Base-by-base conservation (phyloP, 805 yeast species). In the Teunomyces aglyptinius region DNA sequence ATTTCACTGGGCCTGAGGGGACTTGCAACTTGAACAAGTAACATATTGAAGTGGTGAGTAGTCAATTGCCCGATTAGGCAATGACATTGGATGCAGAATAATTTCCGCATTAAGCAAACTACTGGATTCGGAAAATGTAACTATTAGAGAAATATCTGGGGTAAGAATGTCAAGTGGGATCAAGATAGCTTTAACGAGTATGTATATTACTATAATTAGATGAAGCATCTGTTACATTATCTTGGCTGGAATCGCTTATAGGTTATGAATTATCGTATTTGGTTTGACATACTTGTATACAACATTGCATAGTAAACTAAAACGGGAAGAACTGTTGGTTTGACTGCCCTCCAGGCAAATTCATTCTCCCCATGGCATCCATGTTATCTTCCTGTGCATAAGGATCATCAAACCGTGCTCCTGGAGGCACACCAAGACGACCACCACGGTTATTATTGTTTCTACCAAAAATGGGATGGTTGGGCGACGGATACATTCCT, bases 361-460 rank as follows among this genome's bases (percentile, higher is more conserved):
- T 0, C 82, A 36, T 19, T 22, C 58, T 59, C 1, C 82, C 81
- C 45, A 73, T 45, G 29, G 67, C 58, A 35, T 72, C 75, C 47
- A 75, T 47, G 52, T 74, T 73, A 35, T 75, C 78, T 20, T 69
- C 74, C 13, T 71, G 33, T n/a, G 33, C 62, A 40, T 68, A 55
- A 0, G 84, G 84, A 47, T 78, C 81, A 53, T 78, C 83, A 51
- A 60, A 77, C 28, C 83, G 55, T 5, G 82, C 76, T 4, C 82
- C 81, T 0, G 74, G 73, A 3, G 76, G 74, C 35, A 63, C 65
- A 2, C 74, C 71, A 28, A 57, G 47, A 12, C 71, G 58, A 13
- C 18, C 26, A 24, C 26, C 11, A 24, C 3, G 26, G 8, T 24
- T 24, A 7, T 24, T 7, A 31, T 31, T 13, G 18, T 31, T 31